These are phyloP conservation scores for Eutrema yunnanense DNA, from an alignment of 345 rosid species.

Conservation along the genomic window DNA sequence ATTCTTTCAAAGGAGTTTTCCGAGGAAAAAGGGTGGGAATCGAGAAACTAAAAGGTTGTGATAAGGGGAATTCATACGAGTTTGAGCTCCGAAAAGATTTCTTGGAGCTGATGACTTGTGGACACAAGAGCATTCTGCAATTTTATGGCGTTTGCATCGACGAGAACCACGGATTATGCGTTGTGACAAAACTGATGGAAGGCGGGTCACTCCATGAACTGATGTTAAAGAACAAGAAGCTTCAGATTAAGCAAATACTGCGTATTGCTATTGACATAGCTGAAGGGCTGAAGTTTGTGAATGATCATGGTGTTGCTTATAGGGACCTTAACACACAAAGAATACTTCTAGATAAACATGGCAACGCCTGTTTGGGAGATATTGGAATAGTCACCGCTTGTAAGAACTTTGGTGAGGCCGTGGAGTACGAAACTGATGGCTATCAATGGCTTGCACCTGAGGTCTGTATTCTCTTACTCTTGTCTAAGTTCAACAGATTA, in stretches of 20 bases:
- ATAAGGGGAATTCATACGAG: constrained; percentile 82
- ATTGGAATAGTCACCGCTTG: constrained; percentile 87
- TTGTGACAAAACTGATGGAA: constrained; percentile 86
- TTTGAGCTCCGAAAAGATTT: constrained; percentile 77
- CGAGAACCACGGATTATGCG: constrained; percentile 85
- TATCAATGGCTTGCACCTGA: constrained; percentile 99
- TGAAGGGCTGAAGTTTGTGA: constrained; percentile 81
- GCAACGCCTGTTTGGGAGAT: constrained; percentile 85
- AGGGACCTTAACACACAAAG: constrained; percentile 78
- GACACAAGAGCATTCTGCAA: constrained; percentile 78
- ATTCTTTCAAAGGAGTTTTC: constrained; percentile 66
- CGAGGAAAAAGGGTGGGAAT: constrained; percentile 73
- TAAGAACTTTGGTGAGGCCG: constrained; percentile 72
- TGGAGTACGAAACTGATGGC: constrained; percentile 97
- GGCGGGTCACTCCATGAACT: constrained; percentile 82
- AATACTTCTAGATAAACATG: constrained; percentile 71
- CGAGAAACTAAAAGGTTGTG: constrained; percentile 94
- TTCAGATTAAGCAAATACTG: constrained; percentile 65
- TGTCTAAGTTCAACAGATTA: background rate
- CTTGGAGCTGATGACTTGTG: constrained; percentile 88
- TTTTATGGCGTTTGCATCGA: constrained; percentile 83
- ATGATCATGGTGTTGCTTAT: constrained; percentile 76
- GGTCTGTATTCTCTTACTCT: constrained; percentile 45
- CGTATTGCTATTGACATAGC: constrained; percentile 71
- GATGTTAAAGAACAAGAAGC: constrained; percentile 73